Percentiles rank a stretch among this genome's conserved stretches.
Conservation (phyloP, 2,329 filamentous ascomycete species). For the Fusarium citri region DNA sequence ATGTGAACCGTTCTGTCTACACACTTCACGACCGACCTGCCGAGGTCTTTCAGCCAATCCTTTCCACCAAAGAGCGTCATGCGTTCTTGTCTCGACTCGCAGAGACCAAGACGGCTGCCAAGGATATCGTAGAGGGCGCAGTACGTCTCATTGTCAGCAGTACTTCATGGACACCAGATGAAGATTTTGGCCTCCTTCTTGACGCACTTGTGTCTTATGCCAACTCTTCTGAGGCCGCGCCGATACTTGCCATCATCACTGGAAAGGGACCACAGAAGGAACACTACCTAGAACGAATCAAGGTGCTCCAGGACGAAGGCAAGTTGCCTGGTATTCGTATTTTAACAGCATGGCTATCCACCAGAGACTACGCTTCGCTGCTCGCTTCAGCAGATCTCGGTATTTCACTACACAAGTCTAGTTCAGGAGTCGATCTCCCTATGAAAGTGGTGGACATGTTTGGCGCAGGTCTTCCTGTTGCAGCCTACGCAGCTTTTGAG, state of each 20-base stretch:
- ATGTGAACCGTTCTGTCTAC: slow-evolving; percentile 71
- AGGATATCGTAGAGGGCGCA: slow-evolving; percentile 67
- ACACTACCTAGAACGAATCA: slow-evolving; percentile 76
- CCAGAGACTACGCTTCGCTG: slow-evolving; percentile 84
- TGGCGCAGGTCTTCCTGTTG: slow-evolving; percentile 89
- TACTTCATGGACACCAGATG: slow-evolving; percentile 97
- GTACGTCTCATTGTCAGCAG: slow-evolving; percentile 86
- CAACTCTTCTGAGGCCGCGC: slow-evolving; percentile 58
- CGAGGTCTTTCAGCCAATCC: slow-evolving; percentile 79
- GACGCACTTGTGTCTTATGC: slow-evolving; percentile 84
- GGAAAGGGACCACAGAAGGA: slow-evolving; percentile 90
- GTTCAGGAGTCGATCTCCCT: slow-evolving; percentile 92
- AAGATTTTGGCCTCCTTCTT: slow-evolving; percentile 91
- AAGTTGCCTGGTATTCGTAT: slow-evolving; percentile 78
- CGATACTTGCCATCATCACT: slow-evolving; percentile 91
- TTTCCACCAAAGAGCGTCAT: slow-evolving; percentile 57
- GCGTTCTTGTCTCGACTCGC: slow-evolving; percentile 74
- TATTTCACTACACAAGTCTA: slow-evolving; percentile 91
- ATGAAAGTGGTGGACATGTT: slow-evolving; percentile 99
- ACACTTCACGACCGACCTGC: slow-evolving; percentile 90
- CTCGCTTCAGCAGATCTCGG: slow-evolving; percentile 89
- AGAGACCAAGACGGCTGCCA: slow-evolving; percentile 70
- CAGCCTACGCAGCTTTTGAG: slow-evolving; percentile 85
- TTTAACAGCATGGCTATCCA: slow-evolving; percentile 84
- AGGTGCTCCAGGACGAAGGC: slow-evolving; percentile 67